Evolutionary conservation across 2,329 filamentous ascomycete genomes (phyloP), one percentile per base, ranked within the genome.

Genomic region (Aspergillus piperis): DNA sequence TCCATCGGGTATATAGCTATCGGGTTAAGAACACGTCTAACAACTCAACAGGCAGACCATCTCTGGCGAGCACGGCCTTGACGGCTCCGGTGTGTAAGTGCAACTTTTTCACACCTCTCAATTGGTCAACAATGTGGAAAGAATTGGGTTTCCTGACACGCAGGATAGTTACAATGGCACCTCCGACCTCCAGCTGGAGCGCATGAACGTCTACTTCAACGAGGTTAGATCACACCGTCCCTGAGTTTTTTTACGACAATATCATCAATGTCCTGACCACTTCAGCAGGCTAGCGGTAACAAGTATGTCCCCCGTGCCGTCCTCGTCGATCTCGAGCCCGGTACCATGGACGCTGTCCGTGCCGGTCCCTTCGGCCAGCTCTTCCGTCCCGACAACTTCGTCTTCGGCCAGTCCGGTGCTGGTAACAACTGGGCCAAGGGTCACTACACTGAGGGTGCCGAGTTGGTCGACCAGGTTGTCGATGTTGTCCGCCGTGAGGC

Each of bases 401-500:
- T 98, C 78, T 98, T 98, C 82, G 95, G 95, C 74, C 95, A 98
- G 86, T 98, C 95, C 74, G 94, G 95, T 87, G 95, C 95, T 80
- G 95, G 95, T 84, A 99, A 99, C 92, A 98, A 98, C 89, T 99
- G 95, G 95, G 95, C 95, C 82, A 99, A 98, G 90, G 95, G 95
- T 84, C 95, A 99, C 82, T 99, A 99, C 88, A 99, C 95, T 69
- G 95, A 99, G 86, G 95, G 95, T 88, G 95, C 95, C 72, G 95
- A 99, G 85, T 88, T 98, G 67, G 95, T 99, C 71, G 95, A 99
- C 85, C 87, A 97, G 77, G 95, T 99, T 71, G 88, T 99, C 72
- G 95, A 98, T 79, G 95, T 99, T 70, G 94, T 99, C 78, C 95
- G 95, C 79, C 94, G 95, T 75, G 95, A 99, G 87, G 94, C 95